These are phyloP conservation scores for Zygotorulaspora mrakii DNA, from an alignment of 1,139 yeast species.

Conservation along the genomic window DNA sequence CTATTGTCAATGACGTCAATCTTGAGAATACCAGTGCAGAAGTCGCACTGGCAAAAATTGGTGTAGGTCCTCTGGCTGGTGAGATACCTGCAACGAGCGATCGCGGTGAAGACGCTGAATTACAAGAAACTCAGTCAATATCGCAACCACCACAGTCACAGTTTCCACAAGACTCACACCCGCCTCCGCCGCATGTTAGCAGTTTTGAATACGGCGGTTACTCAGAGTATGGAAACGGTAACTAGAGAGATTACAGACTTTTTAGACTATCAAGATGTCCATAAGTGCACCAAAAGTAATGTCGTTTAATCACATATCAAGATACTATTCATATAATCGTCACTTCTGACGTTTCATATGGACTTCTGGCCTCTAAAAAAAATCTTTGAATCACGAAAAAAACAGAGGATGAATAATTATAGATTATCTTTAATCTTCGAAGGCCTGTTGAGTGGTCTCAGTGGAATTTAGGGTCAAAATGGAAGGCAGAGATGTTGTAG, in stretches of 20 bases:
- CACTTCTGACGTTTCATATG: constrained; percentile 3
- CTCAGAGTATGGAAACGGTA: constrained; percentile 35
- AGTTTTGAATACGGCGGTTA: constrained; percentile 40
- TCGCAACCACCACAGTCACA: constrained; percentile 7
- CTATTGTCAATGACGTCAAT: constrained; percentile 40
- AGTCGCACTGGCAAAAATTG: constrained; percentile 67
- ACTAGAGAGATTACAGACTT: not conserved
- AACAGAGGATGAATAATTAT: too few relatives aligned
- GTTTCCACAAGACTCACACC: not conserved
- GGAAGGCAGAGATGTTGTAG: constrained; percentile 1
- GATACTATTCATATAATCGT: not conserved
- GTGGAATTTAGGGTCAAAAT: not conserved
- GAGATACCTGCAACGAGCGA: constrained; percentile 12
- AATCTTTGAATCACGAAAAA: too few relatives aligned
- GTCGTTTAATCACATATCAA: not conserved
- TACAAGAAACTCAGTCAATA: constrained; percentile 3
- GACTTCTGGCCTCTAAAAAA: too few relatives aligned
- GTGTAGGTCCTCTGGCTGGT: constrained; percentile 73
- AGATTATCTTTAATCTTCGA: not conserved
- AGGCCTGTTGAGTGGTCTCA: not conserved
- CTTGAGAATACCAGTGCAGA: constrained; percentile 78
- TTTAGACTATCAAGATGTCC: not conserved
- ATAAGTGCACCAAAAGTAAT: not conserved
- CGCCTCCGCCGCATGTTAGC: constrained; percentile 23
- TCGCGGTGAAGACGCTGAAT: constrained; percentile 16